Evolutionary conservation across 2,329 filamentous ascomycete species (phyloP), one percentile per base, ranked within the genome.

Genomic region (Monilinia fructicola): DNA sequence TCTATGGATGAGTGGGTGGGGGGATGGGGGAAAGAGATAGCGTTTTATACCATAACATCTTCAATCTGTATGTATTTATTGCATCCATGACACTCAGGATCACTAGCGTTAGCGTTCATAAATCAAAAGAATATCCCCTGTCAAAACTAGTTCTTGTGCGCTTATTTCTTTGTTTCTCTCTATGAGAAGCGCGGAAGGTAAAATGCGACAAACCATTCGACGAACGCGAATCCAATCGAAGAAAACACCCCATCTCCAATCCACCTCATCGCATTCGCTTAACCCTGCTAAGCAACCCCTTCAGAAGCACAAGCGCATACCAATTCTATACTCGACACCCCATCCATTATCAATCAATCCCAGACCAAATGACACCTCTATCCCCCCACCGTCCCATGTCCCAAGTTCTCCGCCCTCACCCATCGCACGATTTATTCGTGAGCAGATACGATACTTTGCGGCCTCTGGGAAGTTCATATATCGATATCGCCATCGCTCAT

Each of bases 21-120:
- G 3, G 31, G 31, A 21, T 12, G 1, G 44, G 46, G 28, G 14
- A 60, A 50, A 28, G 35, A 35, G 44, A 23, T 23, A 40, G 9
- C 4, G 28, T 11, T 35, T 35, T 28, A 60, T 60, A 60, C 58
- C n/a, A 50, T 4, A 50, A 60, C 5, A 50, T 50, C 58, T 60
- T 46, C 58, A 9, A 28, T 38, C 28, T 60, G 56, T 50, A 23
- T 35, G 4, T n/a, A 48, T 56, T 42, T 58, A 44, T 44, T 42
- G 23, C 23, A 58, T 44, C 2, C 23, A 44, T 44, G 26, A 23
- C n/a, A 12, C 0, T 14, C 26, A 52, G 40, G 7, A n/a, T 44
- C 6, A 2, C 16, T 44, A n/a, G 56, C 12, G 18, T 50, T 44
- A n/a, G 56, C 12, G 18, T 50, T 50, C 12, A 50, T 9, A 10